Percentiles rank a stretch among this genome's conserved stretches.
These are phyloP conservation scores for Alternaria ventricosa DNA, from an alignment of 2,329 filamentous ascomycete genomes.

Conservation along the genomic window DNA sequence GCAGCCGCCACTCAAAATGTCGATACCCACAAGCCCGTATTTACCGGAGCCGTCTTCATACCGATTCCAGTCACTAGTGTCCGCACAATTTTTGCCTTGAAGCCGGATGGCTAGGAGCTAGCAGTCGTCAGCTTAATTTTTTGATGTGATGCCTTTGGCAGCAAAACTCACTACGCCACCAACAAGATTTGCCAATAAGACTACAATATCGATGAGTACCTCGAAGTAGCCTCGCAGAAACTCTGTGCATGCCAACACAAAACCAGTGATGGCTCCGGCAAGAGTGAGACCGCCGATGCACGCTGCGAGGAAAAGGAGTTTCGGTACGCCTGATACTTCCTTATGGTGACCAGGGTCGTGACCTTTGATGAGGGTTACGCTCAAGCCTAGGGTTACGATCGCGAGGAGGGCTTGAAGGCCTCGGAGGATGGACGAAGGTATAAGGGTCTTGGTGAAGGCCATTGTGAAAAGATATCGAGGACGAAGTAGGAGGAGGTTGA, in stretches of 20 bases:
- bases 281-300: background rate
- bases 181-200: background rate
- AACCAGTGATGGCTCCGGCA: background rate
- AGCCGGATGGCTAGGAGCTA: slow-evolving; percentile 19
- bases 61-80: background rate
- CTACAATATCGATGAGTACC: background rate
- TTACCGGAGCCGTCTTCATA: background rate
- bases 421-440: background rate
- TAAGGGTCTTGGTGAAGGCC: background rate
- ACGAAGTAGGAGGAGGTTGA: background rate
- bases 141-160: too few relatives aligned
- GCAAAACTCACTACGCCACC: background rate
- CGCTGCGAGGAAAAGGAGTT: background rate
- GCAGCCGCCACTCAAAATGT: background rate
- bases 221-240: background rate
- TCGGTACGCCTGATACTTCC: background rate
- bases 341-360: background rate
- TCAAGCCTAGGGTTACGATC: background rate
- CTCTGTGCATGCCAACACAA: background rate
- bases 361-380: background rate
- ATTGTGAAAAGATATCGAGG: background rate
- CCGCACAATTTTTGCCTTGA: slow-evolving; percentile 8
- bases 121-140: background rate
- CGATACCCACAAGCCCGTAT: background rate
- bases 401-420: background rate